Base-by-base conservation (phyloP, 1,284 basidiomycete species). In the Marasmius sp. region DNA sequence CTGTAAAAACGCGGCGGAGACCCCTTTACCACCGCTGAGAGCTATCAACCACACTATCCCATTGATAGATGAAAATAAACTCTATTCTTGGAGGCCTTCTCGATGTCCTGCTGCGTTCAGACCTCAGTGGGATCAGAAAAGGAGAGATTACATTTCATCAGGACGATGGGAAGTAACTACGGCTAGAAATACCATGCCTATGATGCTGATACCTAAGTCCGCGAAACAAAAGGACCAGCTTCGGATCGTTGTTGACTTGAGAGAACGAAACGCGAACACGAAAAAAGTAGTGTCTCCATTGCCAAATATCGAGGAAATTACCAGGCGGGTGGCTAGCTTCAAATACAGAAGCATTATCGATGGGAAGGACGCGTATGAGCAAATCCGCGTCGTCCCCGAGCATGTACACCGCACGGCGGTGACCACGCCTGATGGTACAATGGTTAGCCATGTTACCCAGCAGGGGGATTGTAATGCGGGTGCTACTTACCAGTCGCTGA, bases 11-110 rank as follows among this genome's bases (percentile, higher is more conserved):
- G 72, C 68, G 0, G 63, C 50, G 0, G 68, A 73, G 0, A 75
- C 72, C 0, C 62, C 58, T 0, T 57, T 79, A 27, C 77, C 74
- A 0, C 75, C 73, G 0, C 43, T 78, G 0, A 50, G 67, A 0
- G 70, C 58, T 0, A 77, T 79, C 0, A 78, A 79, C 50, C 76
- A 79, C 36, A 27, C 45, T 0, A 76, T 77, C 0, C 74, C 74
- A 0, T 33, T 79, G 1, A 74, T 78, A 10, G 70, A 79, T 39
- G 64, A 67, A 9, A 55, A 49, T 0, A 68, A 69, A 12, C 54
- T 69, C 0, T 76, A 76, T 49, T 68, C 68, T 0, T 76, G 72
- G 74, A 47, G 67, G 0, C 67, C 70, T 4, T 59, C 58, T 37
- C 4, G 54, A 12, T 78, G 75, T 57, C 73, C 74, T 3, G 70